Evolutionary conservation across 78 protist species (phyloP).

Genomic region (Dictyostelium discoideum): DNA sequence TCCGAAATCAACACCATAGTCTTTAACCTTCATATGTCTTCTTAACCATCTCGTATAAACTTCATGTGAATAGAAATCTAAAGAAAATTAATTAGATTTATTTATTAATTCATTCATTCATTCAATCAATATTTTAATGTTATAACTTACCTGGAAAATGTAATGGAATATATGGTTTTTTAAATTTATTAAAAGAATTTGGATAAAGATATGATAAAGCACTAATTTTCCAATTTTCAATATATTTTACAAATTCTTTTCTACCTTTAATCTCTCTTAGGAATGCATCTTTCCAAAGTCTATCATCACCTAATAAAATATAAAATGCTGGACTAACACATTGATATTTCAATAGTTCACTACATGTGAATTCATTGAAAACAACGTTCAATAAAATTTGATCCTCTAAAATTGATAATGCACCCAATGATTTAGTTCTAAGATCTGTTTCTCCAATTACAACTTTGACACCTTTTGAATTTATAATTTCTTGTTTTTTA

Average conservation of each 20-base stretch:
- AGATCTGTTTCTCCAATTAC: not conserved
- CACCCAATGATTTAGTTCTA: slow-evolving; percentile 30
- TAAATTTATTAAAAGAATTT: not conserved
- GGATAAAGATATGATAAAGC: slow-evolving; percentile 29
- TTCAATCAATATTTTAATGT: no score
- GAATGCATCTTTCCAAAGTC: slow-evolving; percentile 62
- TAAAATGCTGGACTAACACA: slow-evolving; percentile 50
- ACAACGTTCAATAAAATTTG: slow-evolving; percentile 14
- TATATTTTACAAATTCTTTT: not conserved
- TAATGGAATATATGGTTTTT: slow-evolving; percentile 18
- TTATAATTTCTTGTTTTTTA: slow-evolving; percentile 12
- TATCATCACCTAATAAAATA: slow-evolving; percentile 56
- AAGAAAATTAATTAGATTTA: not conserved
- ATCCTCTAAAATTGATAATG: slow-evolving; percentile 33
- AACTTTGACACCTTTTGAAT: slow-evolving; percentile 6
- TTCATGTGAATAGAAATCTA: slow-evolving; percentile 23
- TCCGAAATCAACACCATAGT: slow-evolving; percentile 15
- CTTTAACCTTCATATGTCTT: slow-evolving; percentile 27
- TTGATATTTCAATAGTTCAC: slow-evolving; percentile 39
- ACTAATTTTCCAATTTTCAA: slow-evolving; percentile 41
- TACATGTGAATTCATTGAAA: slow-evolving; percentile 1
- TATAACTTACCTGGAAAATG: not conserved
- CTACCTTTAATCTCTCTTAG: slow-evolving; percentile 9
- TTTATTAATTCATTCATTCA: no score
- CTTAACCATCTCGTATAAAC: slow-evolving; percentile 69